Percentiles rank a stretch among this genome's conserved stretches.
Conservation (phyloP, 305 asterid genomes). For the Fraxinus floribunda region DNA sequence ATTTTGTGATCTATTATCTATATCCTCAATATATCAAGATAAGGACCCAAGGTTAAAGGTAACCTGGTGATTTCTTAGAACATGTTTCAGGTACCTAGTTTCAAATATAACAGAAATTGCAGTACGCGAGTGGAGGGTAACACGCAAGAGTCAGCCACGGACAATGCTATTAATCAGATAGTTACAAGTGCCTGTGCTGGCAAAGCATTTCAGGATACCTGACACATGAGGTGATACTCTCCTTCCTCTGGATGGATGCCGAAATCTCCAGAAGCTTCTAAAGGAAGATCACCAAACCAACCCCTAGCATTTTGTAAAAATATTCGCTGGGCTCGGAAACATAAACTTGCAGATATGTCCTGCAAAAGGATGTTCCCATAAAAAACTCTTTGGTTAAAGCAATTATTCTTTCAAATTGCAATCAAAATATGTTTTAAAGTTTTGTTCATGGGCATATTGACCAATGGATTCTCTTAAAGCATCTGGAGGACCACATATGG, state of each 20-base stretch:
- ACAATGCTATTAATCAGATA: conserved; percentile 11
- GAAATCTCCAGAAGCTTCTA: conserved; percentile 99
- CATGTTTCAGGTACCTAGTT: not conserved
- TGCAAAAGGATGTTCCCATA: conserved; percentile 33
- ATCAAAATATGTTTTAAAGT: not conserved
- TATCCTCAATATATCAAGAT: not conserved
- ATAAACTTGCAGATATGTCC: conserved; percentile 88
- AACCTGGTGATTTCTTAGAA: not conserved
- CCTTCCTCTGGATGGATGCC: conserved; percentile 98
- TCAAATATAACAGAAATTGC: not conserved
- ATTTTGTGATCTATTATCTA: not conserved
- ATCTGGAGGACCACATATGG: not conserved
- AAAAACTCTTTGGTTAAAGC: not conserved
- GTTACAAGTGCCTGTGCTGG: conserved; percentile 6
- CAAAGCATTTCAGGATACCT: conserved; percentile 49
- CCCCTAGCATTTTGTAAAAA: conserved; percentile 97
- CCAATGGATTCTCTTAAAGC: not conserved
- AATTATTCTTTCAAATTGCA: not conserved
- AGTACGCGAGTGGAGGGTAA: not conserved
- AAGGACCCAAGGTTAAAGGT: not conserved
- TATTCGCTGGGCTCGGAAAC: conserved; percentile 94
- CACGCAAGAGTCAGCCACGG: conserved; percentile 2
- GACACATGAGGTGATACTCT: conserved; percentile 98
- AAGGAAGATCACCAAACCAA: conserved; percentile 93
- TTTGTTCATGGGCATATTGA: not conserved